Evolutionary conservation across 768 basidiomycete genomes (phyloP).

Genomic region (Leccinum obscurum): DNA sequence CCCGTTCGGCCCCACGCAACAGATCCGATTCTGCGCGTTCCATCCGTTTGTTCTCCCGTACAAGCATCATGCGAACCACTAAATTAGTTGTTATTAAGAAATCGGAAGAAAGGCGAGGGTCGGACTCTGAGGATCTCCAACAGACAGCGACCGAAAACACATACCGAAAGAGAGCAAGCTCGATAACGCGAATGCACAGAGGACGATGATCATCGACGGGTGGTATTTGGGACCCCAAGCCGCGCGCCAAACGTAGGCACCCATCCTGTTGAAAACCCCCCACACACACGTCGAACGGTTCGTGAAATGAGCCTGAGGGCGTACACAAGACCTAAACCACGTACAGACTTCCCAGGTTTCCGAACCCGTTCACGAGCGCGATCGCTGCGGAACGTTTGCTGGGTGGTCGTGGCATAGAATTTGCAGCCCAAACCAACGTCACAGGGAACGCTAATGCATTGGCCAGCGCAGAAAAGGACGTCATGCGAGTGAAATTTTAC

Average conservation of each 20-base stretch:
- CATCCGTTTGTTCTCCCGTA: slow-evolving; percentile 50
- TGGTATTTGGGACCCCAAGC: slow-evolving; percentile 63
- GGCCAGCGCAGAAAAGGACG: not conserved
- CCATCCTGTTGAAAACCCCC: slow-evolving; percentile 40
- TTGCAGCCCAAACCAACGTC: slow-evolving; percentile 62
- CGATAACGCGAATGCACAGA: slow-evolving; percentile 34
- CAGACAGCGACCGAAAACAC: not conserved
- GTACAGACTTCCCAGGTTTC: slow-evolving; percentile 58
- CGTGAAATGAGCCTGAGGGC: not conserved
- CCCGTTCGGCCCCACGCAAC: slow-evolving; percentile 44
- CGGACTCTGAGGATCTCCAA: not conserved
- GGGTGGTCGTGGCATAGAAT: slow-evolving; percentile 59
- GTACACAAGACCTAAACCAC: slow-evolving; percentile 16
- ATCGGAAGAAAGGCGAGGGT: not conserved
- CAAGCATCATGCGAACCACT: slow-evolving; percentile 49
- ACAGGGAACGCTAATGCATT: slow-evolving; percentile 38
- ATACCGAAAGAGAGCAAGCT: slow-evolving; percentile 37
- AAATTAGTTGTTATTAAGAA: not conserved
- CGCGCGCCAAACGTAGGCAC: slow-evolving; percentile 61
- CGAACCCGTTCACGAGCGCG: slow-evolving; percentile 61
- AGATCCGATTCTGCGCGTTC: slow-evolving; percentile 47
- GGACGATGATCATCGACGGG: slow-evolving; percentile 56
- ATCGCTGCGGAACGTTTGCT: slow-evolving; percentile 53
- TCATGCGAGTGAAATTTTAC: not conserved
- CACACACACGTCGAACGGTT: not conserved